Base-by-base conservation (phyloP, 225 moss, liverwort and hornwort genomes). In the Marchantia polymorpha region DNA sequence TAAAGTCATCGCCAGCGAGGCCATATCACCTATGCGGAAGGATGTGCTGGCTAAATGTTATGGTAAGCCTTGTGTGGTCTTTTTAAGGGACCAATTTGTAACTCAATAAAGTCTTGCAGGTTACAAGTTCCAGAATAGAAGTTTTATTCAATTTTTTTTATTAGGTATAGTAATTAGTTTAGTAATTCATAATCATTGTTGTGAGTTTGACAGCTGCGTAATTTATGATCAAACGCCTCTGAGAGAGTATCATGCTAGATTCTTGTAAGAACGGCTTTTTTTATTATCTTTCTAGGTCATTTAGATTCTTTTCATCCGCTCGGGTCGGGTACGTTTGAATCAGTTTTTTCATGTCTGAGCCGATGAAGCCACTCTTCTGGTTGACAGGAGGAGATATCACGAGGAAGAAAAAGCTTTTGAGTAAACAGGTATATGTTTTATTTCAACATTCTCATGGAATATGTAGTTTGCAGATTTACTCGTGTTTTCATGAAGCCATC, bases 21-120 rank as follows among this genome's bases (percentile, higher is more conserved):
- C 91, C 56, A 99, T 99, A 76, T 81, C 97, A 52, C 93, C 97
- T 59, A 99, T 99, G 94, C 93, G 94, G 64, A 97, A 97, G 87
- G 97, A 97, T 77, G 97, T 97, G n/a, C 80, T 99, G 65, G 97
- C 97, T 7, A 99, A 99, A 79, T 99, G 97, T 78, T 99, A 99
- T 79, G 97, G 97, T 83, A 53, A 7, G 68, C 26, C 46, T 16
- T 49, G 51, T 54, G 56, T 39, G 5, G 39, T 39, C 3, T 39
- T 2, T 39, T 39, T 5, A 2, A 39, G 39, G 5, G 39, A 39
- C 39, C 5, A 5, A 39, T 39, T 39, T 39, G 39, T 39, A 39
- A 39, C 39, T 39, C 39, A 39, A 39, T 39, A 39, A 39, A 2
- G 39, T 5, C 39, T 5, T 39, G 5, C 39, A 39, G 39, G 39